phyloP scores from a whole-genome alignment of 2,329 filamentous ascomycete species.

The Fusarium foetens region DNA sequence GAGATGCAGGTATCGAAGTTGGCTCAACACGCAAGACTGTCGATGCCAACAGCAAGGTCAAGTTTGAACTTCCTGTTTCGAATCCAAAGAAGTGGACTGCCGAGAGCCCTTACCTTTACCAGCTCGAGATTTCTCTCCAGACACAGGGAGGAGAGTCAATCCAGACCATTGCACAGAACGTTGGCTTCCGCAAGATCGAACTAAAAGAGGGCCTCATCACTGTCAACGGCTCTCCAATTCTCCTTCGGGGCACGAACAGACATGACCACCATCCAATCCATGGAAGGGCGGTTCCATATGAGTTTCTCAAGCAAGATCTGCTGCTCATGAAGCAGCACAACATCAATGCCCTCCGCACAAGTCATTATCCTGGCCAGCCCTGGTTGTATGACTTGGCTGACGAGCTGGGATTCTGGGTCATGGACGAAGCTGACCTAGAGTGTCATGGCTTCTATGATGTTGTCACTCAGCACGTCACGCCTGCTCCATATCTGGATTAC shows the following conservation, averaged over 20 bases:
- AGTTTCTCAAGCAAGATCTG: conserved; percentile 12
- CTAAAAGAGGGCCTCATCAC: background rate
- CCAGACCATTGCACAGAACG: background rate
- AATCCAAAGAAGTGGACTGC: conserved; percentile 14
- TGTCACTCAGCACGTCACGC: conserved; percentile 5
- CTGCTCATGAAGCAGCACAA: conserved; percentile 19
- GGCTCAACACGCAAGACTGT: background rate
- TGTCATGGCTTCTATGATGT: conserved; percentile 14
- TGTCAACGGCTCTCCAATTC: background rate
- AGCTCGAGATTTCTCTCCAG: background rate
- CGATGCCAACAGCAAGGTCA: fast-evolving
- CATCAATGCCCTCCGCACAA: conserved; percentile 15
- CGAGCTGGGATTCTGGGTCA: conserved; percentile 15
- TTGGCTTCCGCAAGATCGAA: conserved; percentile 11
- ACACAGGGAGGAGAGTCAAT: background rate
- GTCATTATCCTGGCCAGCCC: conserved; percentile 3
- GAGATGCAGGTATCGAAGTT: background rate
- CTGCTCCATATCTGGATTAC: conserved; percentile 10
- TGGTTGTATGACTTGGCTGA: conserved; percentile 15
- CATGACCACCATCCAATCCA: conserved; percentile 10
- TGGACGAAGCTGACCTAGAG: conserved; percentile 16
- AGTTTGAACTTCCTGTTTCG: background rate
- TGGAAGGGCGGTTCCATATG: conserved; percentile 6
- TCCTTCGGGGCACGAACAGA: conserved; percentile 7
- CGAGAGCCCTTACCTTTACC: background rate